Conservation (phyloP, 352 stramenopile genomes). For the Lagenidium giganteum region DNA sequence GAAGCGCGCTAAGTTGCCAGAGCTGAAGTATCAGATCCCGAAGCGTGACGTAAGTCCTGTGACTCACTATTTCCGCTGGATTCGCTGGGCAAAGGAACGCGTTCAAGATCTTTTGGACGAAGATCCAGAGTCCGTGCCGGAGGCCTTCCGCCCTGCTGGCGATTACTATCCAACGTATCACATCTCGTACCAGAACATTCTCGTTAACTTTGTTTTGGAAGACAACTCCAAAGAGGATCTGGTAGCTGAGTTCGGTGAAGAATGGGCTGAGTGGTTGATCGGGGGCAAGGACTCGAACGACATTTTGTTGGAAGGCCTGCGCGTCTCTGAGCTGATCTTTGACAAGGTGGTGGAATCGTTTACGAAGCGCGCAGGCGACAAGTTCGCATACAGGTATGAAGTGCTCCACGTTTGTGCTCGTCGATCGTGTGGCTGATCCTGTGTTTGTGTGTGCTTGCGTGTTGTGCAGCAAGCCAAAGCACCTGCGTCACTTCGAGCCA, state of each 20-base stretch:
- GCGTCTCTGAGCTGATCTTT: slow-evolving; percentile 28
- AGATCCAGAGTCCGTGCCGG: slow-evolving; percentile 25
- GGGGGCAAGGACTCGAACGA: slow-evolving; percentile 41
- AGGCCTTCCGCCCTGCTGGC: slow-evolving; percentile 28
- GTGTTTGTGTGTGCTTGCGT: too few species aligned
- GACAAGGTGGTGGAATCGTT: slow-evolving; percentile 39
- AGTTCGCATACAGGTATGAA: slow-evolving; percentile 43
- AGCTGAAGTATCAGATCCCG: slow-evolving; percentile 49
- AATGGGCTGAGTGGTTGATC: slow-evolving; percentile 47
- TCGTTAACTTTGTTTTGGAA: slow-evolving; percentile 40
- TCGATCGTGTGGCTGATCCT: too few species aligned
- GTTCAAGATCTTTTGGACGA: slow-evolving; percentile 43
- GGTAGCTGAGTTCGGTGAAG: slow-evolving; percentile 18
- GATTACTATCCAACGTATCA: slow-evolving; percentile 51
- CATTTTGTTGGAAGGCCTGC: slow-evolving; percentile 42
- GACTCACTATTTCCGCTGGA: slow-evolving; percentile 64
- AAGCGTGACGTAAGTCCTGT: slow-evolving; percentile 41
- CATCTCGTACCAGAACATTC: slow-evolving; percentile 44
- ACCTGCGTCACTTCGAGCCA: slow-evolving; percentile 57
- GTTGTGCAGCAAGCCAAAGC: slow-evolving; percentile 31
- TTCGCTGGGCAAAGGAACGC: slow-evolving; percentile 64
- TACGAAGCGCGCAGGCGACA: slow-evolving; percentile 33
- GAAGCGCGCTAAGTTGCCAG: slow-evolving; percentile 23
- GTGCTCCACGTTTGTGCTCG: slow-evolving; percentile 3
- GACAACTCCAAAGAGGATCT: slow-evolving; percentile 43